A percentile compares a stretch with the other conserved stretches of the same genome.
These are phyloP conservation scores for Cucumis sativus DNA, from an alignment of 306 rosid genomes.

Conservation along the genomic window DNA sequence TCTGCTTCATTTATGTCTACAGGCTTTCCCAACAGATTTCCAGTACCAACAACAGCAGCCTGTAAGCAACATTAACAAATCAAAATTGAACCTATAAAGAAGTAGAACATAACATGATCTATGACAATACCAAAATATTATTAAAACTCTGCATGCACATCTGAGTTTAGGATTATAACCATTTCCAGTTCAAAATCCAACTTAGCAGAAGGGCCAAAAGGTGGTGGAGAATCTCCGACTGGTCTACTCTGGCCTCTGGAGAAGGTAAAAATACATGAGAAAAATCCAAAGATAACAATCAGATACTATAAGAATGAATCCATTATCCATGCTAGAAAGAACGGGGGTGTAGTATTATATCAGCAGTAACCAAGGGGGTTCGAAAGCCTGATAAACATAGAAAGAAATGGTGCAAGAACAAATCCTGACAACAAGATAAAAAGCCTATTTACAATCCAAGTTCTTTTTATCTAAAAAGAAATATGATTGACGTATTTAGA, in stretches of 20 bases:
- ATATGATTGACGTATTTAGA: neutral
- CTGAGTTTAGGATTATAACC: slow-evolving; percentile 25
- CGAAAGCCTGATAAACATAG: neutral
- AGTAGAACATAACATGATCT: neutral
- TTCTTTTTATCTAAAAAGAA: neutral
- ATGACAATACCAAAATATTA: neutral
- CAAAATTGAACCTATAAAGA: neutral
- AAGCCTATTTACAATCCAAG: neutral
- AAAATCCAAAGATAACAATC: neutral
- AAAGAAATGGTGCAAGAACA: neutral
- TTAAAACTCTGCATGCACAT: slow-evolving; percentile 2
- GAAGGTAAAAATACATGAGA: slow-evolving; percentile 13
- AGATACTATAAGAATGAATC: neutral
- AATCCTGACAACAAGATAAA: neutral
- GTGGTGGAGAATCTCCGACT: slow-evolving; percentile 44
- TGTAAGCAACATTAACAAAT: slow-evolving; percentile 13
- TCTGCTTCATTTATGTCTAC: slow-evolving; percentile 70
- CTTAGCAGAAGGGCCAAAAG: slow-evolving; percentile 71
- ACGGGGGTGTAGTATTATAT: neutral
- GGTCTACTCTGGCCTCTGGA: slow-evolving; percentile 87
- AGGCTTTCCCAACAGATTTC: slow-evolving; percentile 85
- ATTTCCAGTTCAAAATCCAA: slow-evolving; percentile 88
- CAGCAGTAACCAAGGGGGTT: neutral
- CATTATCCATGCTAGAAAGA: neutral
- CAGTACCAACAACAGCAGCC: slow-evolving; percentile 97